Conservation (phyloP, 495 filamentous ascomycete genomes). For the Lasiosphaeria miniovina region DNA sequence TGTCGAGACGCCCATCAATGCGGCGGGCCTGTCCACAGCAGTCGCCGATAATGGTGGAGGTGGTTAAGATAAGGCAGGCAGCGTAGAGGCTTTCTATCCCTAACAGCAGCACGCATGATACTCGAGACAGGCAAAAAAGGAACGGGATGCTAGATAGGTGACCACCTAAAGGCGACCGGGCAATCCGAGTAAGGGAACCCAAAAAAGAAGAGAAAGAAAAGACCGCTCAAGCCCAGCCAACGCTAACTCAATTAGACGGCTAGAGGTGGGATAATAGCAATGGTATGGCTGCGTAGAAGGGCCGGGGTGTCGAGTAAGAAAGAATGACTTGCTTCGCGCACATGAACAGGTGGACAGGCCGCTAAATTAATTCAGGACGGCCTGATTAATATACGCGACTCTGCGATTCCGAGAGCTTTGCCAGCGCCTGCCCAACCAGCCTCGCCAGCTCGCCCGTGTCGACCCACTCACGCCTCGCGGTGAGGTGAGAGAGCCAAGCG, state of each 20-base stretch:
- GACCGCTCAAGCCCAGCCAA: background rate
- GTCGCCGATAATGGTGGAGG: no score
- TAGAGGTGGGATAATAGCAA: conserved; percentile 29
- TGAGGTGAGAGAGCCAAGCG: background rate
- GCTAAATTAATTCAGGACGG: conserved; percentile 30
- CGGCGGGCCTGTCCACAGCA: background rate
- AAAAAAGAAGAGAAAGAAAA: conserved; percentile 2
- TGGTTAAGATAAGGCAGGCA: background rate
- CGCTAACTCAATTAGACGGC: conserved; percentile 15
- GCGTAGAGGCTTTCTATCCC: background rate
- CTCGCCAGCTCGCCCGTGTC: background rate
- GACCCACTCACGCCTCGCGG: background rate
- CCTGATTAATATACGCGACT: conserved; percentile 30
- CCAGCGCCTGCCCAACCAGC: background rate
- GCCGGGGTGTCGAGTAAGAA: conserved; percentile 3
- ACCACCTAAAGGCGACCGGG: background rate
- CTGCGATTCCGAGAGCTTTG: conserved; percentile 18
- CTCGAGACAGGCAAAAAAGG: background rate
- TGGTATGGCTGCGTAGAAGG: conserved; percentile 15
- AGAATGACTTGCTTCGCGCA: conserved; percentile 17
- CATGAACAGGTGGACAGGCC: conserved; percentile 27
- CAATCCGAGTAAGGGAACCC: background rate
- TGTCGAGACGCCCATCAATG: conserved; percentile 22
- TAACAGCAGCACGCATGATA: background rate
- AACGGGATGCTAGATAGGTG: background rate